These are phyloP conservation scores for Uncinocarpus reesii DNA, from an alignment of 2,329 filamentous ascomycete species.

Conservation along the genomic window DNA sequence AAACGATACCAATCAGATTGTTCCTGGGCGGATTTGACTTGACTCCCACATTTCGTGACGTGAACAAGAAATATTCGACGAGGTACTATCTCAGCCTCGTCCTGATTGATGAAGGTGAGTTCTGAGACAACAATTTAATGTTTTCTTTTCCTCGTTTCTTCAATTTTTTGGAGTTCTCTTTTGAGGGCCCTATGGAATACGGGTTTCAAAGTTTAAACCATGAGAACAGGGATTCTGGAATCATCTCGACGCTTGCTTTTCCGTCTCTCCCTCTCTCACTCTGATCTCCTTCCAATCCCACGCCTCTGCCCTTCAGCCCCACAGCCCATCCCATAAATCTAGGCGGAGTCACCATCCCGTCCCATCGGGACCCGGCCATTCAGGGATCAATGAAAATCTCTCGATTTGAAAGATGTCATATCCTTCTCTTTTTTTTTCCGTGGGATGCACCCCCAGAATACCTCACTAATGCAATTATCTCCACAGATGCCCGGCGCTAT, in stretches of 20 bases:
- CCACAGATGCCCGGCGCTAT: slow-evolving; percentile 82
- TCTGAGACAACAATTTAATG: neutral
- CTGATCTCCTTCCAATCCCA: neutral
- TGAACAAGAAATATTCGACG: slow-evolving; percentile 99
- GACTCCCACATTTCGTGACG: slow-evolving; percentile 95
- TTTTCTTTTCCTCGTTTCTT: neutral
- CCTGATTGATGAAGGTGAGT: slow-evolving; percentile 79
- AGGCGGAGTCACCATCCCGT: slow-evolving; percentile 8
- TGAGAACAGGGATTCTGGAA: slow-evolving; percentile 2
- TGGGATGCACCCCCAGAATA: too few species aligned
- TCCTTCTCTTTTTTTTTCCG: neutral
- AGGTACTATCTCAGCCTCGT: slow-evolving; percentile 95
- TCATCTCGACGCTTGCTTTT: neutral
- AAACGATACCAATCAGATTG: slow-evolving; percentile 90
- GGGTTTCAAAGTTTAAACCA: neutral
- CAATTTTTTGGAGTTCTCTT: too few species aligned
- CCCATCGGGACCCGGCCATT: slow-evolving; percentile 17
- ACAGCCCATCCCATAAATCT: neutral
- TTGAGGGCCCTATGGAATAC: too few species aligned
- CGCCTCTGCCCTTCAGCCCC: neutral
- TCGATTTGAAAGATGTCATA: neutral
- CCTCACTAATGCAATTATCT: too few species aligned
- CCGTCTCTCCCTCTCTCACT: neutral
- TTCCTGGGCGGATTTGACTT: slow-evolving; percentile 97
- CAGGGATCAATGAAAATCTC: neutral